These are phyloP conservation scores for Trifolium dubium DNA, from an alignment of 306 rosid genomes.

Conservation along the genomic window DNA sequence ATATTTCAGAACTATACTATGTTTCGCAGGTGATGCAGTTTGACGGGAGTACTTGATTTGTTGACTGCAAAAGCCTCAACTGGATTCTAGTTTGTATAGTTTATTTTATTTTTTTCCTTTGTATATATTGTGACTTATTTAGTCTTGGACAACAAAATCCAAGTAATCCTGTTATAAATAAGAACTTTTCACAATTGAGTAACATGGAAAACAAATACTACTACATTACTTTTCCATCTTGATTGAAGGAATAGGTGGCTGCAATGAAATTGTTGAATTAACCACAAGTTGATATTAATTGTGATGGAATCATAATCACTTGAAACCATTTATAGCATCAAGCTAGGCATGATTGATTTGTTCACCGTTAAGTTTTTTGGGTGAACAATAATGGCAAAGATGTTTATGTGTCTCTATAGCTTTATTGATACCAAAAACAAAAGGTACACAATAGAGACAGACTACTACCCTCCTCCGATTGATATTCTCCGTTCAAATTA, in stretches of 20 bases:
- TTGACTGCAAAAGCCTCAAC: slow-evolving; percentile 25
- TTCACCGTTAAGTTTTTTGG: no score
- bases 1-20: slow-evolving; percentile 3
- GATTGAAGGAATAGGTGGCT: neutral
- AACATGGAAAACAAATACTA: neutral
- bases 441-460: no score
- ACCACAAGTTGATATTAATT: neutral
- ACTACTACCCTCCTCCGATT: no score
- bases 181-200: neutral
- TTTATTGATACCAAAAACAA: no score
- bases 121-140: slow-evolving; percentile 7
- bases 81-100: slow-evolving; percentile 30
- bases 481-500: no score
- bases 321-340: neutral
- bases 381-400: no score
- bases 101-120: neutral
- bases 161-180: slow-evolving; percentile 1
- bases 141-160: neutral
- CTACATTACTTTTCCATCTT: slow-evolving; percentile 4
- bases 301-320: neutral
- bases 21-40: slow-evolving; percentile 17
- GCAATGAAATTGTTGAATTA: neutral
- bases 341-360: neutral
- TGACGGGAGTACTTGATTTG: neutral
- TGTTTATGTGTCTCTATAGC: no score